A percentile compares a stretch with the other conserved stretches of the same genome.
phyloP scores from a whole-genome alignment of 78 protist species.

The Dictyostelium capitatum region DNA sequence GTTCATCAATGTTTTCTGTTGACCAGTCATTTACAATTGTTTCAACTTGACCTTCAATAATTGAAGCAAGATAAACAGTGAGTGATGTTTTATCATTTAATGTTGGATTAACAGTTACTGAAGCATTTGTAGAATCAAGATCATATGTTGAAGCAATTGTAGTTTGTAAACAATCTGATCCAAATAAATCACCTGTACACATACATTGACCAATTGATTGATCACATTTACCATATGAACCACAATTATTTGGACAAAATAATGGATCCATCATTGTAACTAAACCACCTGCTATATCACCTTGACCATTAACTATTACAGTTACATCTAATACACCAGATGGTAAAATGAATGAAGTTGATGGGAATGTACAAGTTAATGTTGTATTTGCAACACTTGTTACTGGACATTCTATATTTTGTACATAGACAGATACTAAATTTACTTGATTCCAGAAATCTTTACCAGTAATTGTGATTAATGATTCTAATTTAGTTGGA shows the following conservation, averaged over 20 bases:
- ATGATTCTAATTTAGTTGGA: background rate
- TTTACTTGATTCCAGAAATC: conserved; percentile 46
- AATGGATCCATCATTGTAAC: conserved; percentile 9
- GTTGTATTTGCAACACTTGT: background rate
- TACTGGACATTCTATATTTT: background rate
- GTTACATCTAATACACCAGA: background rate
- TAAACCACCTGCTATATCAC: background rate
- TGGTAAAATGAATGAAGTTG: conserved; percentile 17
- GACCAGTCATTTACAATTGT: background rate
- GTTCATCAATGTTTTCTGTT: background rate
- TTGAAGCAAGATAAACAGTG: background rate
- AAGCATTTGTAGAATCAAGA: background rate
- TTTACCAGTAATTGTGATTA: background rate
- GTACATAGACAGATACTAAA: background rate
- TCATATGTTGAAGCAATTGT: background rate
- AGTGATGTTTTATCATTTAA: background rate
- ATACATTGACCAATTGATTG: conserved; percentile 3
- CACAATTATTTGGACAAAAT: conserved; percentile 20
- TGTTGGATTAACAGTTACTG: background rate
- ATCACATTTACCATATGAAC: background rate
- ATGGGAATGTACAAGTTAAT: conserved; percentile 14
- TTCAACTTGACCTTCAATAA: background rate
- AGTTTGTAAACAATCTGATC: background rate
- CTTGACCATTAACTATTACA: background rate
- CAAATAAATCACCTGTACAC: background rate